Evolutionary conservation across 164 flowering plant genomes (phyloP).

Genomic region (Liquidambar formosana): DNA sequence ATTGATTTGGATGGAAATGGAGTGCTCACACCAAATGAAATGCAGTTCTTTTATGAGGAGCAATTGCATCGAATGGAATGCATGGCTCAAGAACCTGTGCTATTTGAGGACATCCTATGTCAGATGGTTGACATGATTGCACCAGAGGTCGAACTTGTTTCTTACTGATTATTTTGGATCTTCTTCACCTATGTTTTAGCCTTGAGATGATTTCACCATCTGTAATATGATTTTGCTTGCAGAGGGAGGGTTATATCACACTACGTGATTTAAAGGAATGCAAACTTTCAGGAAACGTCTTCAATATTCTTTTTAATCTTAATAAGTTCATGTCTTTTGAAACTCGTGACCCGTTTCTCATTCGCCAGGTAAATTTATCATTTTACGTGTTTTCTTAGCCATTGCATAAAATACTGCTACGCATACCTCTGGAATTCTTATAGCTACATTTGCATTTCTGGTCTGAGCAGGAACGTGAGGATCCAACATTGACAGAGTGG

Average conservation of each 20-base stretch:
- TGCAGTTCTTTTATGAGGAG: conserved; percentile 98
- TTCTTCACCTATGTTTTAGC: not conserved
- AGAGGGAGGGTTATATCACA: conserved; percentile 70
- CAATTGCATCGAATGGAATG: conserved; percentile 99
- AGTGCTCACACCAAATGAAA: conserved; percentile 74
- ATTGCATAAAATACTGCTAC: not conserved
- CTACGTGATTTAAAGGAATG: conserved; percentile 74
- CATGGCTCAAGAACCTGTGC: conserved; percentile 97
- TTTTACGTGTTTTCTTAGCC: not conserved
- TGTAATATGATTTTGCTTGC: conserved; percentile 28
- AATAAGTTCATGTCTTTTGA: conserved; percentile 96
- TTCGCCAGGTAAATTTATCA: conserved; percentile 74
- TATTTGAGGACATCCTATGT: conserved; percentile 92
- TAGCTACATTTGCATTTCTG: conserved; percentile 4
- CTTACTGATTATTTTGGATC: not conserved
- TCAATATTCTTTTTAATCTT: conserved; percentile 92
- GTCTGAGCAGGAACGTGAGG: conserved; percentile 76
- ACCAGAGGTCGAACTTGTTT: conserved; percentile 60
- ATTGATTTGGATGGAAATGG: conserved; percentile 52
- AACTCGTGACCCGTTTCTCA: conserved; percentile 92
- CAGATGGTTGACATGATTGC: conserved; percentile 95
- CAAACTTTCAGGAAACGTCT: conserved; percentile 85
- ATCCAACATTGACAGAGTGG: conserved; percentile 97
- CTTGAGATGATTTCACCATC: not conserved
- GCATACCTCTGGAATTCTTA: not conserved